phyloP scores from a whole-genome alignment of 1,284 basidiomycete genomes.

The Malassezia restricta region DNA sequence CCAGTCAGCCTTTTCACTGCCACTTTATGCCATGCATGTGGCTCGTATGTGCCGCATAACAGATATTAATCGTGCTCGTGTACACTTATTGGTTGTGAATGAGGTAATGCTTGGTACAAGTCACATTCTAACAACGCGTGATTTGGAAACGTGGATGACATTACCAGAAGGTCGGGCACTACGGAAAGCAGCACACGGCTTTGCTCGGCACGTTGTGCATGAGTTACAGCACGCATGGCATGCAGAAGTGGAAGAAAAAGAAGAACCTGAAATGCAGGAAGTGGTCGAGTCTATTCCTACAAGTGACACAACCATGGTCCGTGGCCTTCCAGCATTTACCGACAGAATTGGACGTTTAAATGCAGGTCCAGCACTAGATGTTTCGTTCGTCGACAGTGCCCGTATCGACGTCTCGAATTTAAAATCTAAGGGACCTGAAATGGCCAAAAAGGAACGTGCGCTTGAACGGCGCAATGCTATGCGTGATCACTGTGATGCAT shows the following conservation, averaged over 20 bases:
- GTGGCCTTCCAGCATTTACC: neutral
- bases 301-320: too few species aligned
- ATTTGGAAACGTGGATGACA: neutral
- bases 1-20: slow-evolving; percentile 3
- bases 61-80: neutral
- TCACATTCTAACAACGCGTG: slow-evolving; percentile 17
- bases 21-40: neutral
- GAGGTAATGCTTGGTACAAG: slow-evolving; percentile 23
- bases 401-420: neutral
- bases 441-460: neutral
- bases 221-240: slow-evolving; percentile 20
- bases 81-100: slow-evolving; percentile 18
- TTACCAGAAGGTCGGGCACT: slow-evolving; percentile 9
- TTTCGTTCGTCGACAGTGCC: slow-evolving; percentile 3
- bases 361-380: slow-evolving; percentile 1
- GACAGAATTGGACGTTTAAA: neutral
- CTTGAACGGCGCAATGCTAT: neutral
- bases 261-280: slow-evolving; percentile 1
- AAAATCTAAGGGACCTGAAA: neutral
- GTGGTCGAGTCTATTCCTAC: neutral
- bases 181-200: slow-evolving; percentile 23
- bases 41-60: neutral
- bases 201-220: slow-evolving; percentile 19
- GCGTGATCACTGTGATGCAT: slow-evolving; percentile 4
- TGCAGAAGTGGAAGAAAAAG: slow-evolving; percentile 22